These are phyloP conservation scores for Emmonsia crescens DNA, from an alignment of 2,329 filamentous ascomycete species.

Conservation along the genomic window DNA sequence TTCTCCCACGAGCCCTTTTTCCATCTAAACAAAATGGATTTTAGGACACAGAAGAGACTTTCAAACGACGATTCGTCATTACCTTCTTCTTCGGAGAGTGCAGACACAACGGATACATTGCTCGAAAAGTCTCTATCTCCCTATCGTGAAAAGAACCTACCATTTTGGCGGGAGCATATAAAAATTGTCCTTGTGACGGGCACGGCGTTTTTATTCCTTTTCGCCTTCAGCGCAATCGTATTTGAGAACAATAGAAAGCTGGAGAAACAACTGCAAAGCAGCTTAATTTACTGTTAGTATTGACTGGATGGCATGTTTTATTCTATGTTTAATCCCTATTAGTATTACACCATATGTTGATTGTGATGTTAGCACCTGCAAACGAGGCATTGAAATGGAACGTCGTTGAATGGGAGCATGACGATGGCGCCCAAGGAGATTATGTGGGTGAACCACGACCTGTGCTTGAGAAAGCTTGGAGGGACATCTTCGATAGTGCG, in stretches of 20 bases:
- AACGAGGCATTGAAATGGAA: neutral
- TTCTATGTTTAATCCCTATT: neutral
- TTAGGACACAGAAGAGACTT: neutral
- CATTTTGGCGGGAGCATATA: slow-evolving; percentile 1
- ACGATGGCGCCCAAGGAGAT: neutral
- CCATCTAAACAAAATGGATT: neutral
- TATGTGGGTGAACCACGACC: slow-evolving; percentile 1
- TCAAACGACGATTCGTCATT: neutral
- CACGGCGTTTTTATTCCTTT: neutral
- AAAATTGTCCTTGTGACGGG: neutral
- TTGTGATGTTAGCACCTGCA: neutral
- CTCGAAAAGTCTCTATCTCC: neutral
- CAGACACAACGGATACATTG: neutral
- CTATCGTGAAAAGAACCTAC: neutral
- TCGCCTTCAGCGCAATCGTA: neutral
- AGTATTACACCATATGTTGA: neutral
- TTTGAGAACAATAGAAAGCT: neutral
- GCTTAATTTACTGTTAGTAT: neutral
- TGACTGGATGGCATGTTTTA: neutral
- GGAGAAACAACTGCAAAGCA: neutral
- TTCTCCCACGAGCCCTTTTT: neutral
- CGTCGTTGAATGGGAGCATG: slow-evolving; percentile 1
- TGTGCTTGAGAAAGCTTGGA: slow-evolving; percentile 1
- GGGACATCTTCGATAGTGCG: neutral
- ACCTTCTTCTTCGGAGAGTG: neutral